Evolutionary conservation across 805 yeast species (phyloP), one percentile per base, ranked within the genome.

Genomic region (Cyberlindnera lachancei): DNA sequence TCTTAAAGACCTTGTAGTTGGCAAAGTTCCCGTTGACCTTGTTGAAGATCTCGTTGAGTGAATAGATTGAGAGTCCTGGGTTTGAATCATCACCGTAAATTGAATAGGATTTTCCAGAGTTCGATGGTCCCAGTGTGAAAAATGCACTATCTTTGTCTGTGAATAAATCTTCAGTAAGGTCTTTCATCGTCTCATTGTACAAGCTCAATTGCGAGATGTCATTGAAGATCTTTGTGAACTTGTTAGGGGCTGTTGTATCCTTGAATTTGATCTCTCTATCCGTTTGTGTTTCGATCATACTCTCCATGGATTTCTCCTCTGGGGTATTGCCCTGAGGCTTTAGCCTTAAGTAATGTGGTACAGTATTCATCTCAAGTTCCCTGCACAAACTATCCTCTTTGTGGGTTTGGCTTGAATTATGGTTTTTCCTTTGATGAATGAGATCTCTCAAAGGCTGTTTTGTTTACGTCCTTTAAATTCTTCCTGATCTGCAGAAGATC

Each of bases 61-160:
- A 58, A 48, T 49, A 59, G 33, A 47, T 60, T 33, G 56, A 49
- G 27, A 65, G 41, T 4, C 70, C 70, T 7, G 67, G 64, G 20
- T 53, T 50, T 3, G 50, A 36, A 7, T 34, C 49, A 35, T 53
- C 50, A 18, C 67, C 63, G 36, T 63, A 57, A 4, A 64, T 39
- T 2, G 68, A 52, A 36, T 51, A 55, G 9, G 61, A 54, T 39
- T 72, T 72, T 3, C 78, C 78, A 6, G 72, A 61, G 22, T 68
- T 70, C 1, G 76, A 65, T 21, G 78, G 71, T 1, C 79, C 79
- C 42, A 73, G 43, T 0, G 74, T 60, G 41, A 72, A 66, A 19
- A 70, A 42, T 7, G 65, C 50, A 15, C 65, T 58, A 41, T 71
- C 75, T 14, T 55, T 52, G 7, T 57, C 59, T 3, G 41, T 42